Percentiles rank a stretch among this genome's conserved stretches.
Evolutionary conservation across 1,284 basidiomycete genomes (phyloP).

Genomic region (Naganishia albida): DNA sequence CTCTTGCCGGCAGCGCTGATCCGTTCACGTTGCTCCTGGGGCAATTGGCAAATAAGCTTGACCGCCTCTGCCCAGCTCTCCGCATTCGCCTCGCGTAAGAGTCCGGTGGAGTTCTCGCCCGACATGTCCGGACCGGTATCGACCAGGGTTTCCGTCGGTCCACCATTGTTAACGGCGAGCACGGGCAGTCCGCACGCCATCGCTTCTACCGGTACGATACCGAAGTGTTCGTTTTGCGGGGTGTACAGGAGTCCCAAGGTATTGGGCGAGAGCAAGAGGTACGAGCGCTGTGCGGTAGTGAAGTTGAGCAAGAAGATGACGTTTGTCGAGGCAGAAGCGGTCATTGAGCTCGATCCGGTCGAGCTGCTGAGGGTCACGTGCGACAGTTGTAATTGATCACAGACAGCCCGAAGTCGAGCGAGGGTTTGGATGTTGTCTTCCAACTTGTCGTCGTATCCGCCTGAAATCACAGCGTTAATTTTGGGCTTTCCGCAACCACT

Average conservation of each 20-base stretch:
- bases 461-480: slow-evolving; percentile 49
- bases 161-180: slow-evolving; percentile 83
- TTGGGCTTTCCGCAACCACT: not conserved
- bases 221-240: slow-evolving; percentile 93
- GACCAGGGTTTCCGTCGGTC: slow-evolving; percentile 85
- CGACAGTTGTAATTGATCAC: slow-evolving; percentile 57
- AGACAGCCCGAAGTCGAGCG: slow-evolving; percentile 61
- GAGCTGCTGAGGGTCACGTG: slow-evolving; percentile 56
- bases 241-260: slow-evolving; percentile 85
- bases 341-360: slow-evolving; percentile 27
- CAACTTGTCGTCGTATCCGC: slow-evolving; percentile 73
- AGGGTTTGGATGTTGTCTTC: slow-evolving; percentile 71
- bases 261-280: slow-evolving; percentile 65
- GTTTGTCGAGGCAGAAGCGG: slow-evolving; percentile 49
- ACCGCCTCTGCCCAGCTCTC: slow-evolving; percentile 71
- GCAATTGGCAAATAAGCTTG: slow-evolving; percentile 62
- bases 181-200: slow-evolving; percentile 92
- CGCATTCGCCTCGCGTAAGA: slow-evolving; percentile 63
- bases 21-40: slow-evolving; percentile 55
- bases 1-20: slow-evolving; percentile 62
- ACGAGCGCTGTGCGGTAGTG: slow-evolving; percentile 72
- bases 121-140: slow-evolving; percentile 52
- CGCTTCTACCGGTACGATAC: slow-evolving; percentile 92
- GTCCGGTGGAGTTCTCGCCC: slow-evolving; percentile 62
- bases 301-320: slow-evolving; percentile 86